A percentile compares a stretch with the other conserved stretches of the same genome.
Conservation (phyloP, 1,284 basidiomycete genomes). For the Pterulicium gracile region DNA sequence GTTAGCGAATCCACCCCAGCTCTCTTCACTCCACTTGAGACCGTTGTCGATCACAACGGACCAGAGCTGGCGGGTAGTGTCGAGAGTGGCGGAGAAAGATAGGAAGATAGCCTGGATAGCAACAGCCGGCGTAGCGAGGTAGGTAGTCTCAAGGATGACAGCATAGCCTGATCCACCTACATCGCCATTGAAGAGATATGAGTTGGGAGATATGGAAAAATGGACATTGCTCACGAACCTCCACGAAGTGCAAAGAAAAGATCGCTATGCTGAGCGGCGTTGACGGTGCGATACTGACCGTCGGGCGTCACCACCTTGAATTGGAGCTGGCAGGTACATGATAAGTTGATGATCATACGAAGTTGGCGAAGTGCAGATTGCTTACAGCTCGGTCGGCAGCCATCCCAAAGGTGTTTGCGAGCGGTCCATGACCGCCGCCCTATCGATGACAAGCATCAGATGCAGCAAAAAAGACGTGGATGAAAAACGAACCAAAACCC, state of each 20-base stretch:
- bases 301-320: constrained; percentile 27
- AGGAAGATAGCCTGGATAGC: constrained; percentile 22
- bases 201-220: no score
- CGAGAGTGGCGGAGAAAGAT: constrained; percentile 2
- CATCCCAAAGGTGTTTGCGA: constrained; percentile 24
- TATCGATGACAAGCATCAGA: constrained; percentile 9
- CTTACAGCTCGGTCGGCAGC: constrained; percentile 28
- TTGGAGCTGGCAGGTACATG: constrained; percentile 16
- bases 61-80: constrained; percentile 14
- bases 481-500: constrained; percentile 12
- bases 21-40: constrained; percentile 31
- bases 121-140: constrained; percentile 22
- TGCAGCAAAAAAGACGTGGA: constrained; percentile 1
- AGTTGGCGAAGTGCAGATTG: neutral
- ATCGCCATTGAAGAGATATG: constrained; percentile 17
- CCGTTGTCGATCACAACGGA: constrained; percentile 21
- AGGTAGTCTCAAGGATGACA: constrained; percentile 24
- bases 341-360: neutral
- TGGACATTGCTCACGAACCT: constrained; percentile 13
- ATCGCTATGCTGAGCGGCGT: constrained; percentile 23
- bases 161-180: constrained; percentile 28
- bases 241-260: constrained; percentile 29
- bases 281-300: constrained; percentile 20
- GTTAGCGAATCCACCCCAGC: constrained; percentile 36
- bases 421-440: constrained; percentile 33